Evolutionary conservation across 2,329 filamentous ascomycete genomes (phyloP).

Genomic region (Diaporthe ampelina): DNA sequence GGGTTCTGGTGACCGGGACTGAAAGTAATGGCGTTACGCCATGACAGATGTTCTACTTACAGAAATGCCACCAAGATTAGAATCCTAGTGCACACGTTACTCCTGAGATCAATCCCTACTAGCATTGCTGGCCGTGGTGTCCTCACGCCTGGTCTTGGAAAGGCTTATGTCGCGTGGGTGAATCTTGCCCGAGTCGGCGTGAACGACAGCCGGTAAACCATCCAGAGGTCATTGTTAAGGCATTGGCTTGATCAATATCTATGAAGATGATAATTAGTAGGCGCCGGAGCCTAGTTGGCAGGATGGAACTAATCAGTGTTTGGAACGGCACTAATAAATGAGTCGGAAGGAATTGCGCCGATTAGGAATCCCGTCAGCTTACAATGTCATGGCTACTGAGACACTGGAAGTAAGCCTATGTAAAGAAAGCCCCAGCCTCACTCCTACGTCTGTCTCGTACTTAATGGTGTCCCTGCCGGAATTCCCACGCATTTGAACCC

Average conservation of each 20-base stretch:
- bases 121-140: background rate
- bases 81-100: background rate
- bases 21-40: background rate
- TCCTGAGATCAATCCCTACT: background rate
- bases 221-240: too few relatives aligned
- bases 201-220: background rate
- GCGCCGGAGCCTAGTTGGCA: too few relatives aligned
- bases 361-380: slow-evolving; percentile 30
- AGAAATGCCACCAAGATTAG: background rate
- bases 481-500: too few relatives aligned
- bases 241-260: too few relatives aligned
- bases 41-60: background rate
- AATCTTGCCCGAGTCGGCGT: background rate
- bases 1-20: slow-evolving; percentile 1
- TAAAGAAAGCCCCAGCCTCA: background rate
- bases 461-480: background rate
- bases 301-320: too few relatives aligned
- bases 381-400: slow-evolving; percentile 5
- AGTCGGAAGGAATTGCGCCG: slow-evolving; percentile 23
- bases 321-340: background rate
- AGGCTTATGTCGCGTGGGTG: background rate
- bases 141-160: background rate
- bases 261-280: too few relatives aligned
- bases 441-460: too few relatives aligned
- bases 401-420: background rate